These are phyloP conservation scores for Candida loeiensis DNA, from an alignment of 805 yeast species.

Conservation along the genomic window DNA sequence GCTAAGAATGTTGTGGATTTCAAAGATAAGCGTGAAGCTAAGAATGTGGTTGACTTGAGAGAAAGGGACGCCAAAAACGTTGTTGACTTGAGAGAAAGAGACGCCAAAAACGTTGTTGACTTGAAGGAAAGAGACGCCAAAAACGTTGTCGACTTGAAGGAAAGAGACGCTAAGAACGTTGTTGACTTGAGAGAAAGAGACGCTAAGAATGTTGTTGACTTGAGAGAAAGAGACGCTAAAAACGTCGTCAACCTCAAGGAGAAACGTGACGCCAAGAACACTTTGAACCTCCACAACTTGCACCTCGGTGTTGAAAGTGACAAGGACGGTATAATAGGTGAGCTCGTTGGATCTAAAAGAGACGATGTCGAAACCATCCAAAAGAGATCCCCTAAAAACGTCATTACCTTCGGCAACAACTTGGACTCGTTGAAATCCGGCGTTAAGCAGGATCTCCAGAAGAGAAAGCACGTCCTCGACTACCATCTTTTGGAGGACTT, in stretches of 20 bases:
- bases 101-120: background rate
- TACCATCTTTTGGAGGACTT: conserved; percentile 4
- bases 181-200: background rate
- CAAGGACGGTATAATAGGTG: too few species aligned
- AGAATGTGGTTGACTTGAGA: conserved; percentile 8
- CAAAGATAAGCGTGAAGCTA: conserved; percentile 12
- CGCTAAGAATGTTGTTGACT: background rate
- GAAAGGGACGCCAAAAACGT: background rate
- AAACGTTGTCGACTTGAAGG: background rate
- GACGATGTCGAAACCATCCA: too few species aligned
- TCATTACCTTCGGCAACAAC: conserved; percentile 1
- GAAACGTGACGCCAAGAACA: too few species aligned
- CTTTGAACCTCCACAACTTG: too few species aligned
- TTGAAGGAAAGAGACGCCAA: background rate
- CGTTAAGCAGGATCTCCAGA: background rate
- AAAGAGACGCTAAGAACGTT: background rate
- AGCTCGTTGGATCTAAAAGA: conserved; percentile 4
- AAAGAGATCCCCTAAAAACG: background rate
- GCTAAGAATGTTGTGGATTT: too few species aligned
- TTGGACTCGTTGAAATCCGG: conserved; percentile 1
- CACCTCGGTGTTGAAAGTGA: too few species aligned
- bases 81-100: background rate
- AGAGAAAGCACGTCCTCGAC: conserved; percentile 7
- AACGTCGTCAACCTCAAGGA: conserved; percentile 7
- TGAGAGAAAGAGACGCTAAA: conserved; percentile 5